These are phyloP conservation scores for Chloromonas sp. DNA, from an alignment of 163 green algal species.

Conservation along the genomic window DNA sequence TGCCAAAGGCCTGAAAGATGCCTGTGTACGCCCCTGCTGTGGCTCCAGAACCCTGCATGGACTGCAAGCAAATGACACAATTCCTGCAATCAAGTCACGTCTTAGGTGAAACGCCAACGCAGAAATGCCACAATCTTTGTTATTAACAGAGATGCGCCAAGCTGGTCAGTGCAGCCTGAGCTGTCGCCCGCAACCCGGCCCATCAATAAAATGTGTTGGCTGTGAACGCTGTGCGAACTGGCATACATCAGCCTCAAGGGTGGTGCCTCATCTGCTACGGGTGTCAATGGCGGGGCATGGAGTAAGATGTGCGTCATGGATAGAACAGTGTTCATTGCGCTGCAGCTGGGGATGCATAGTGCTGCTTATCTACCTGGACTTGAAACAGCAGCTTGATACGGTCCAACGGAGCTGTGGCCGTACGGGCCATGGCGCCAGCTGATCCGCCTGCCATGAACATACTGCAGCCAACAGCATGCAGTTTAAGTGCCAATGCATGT, in stretches of 20 bases:
- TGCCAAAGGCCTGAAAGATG: conserved; percentile 54
- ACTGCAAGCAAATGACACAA: conserved; percentile 4
- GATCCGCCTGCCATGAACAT: conserved; percentile 79
- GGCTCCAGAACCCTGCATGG: conserved; percentile 4
- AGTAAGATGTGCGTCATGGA: too few species aligned
- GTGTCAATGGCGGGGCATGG: too few species aligned
- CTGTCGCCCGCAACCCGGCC: background rate
- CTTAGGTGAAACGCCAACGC: too few species aligned
- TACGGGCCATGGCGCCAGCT: conserved; percentile 78
- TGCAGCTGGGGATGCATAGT: too few species aligned
- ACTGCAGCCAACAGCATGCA: conserved; percentile 11
- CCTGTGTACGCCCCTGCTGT: conserved; percentile 56
- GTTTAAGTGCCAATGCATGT: too few species aligned
- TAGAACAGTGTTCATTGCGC: too few species aligned
- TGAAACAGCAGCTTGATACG: conserved; percentile 90
- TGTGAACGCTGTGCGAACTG: too few species aligned
- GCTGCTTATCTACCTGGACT: conserved; percentile 53
- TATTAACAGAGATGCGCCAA: too few species aligned
- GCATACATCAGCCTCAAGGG: too few species aligned
- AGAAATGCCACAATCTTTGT: too few species aligned
- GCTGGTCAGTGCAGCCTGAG: background rate
- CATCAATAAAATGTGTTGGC: background rate
- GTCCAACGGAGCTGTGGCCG: conserved; percentile 81
- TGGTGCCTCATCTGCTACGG: too few species aligned
- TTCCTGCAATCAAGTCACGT: too few species aligned